Conservation (phyloP, 1,139 yeast genomes). For the Maudiozyma humilis region DNA sequence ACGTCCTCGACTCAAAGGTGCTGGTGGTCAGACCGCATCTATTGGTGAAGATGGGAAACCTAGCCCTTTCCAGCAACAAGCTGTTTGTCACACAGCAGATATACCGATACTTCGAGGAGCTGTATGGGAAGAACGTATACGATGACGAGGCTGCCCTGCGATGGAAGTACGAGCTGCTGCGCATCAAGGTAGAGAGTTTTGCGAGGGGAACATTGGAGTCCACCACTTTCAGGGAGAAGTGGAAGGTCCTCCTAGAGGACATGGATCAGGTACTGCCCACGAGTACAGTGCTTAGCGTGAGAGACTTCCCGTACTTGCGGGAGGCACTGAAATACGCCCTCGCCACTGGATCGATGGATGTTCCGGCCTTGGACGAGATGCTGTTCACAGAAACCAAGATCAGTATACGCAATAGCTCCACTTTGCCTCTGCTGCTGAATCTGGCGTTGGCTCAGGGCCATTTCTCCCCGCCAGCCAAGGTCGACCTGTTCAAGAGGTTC, state of each 20-base stretch:
- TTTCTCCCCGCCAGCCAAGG: slow-evolving; percentile 9
- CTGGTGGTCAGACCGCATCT: slow-evolving; percentile 20
- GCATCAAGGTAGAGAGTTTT: slow-evolving; percentile 26
- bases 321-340: slow-evolving; percentile 10
- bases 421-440: slow-evolving; percentile 22
- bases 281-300: slow-evolving; percentile 13
- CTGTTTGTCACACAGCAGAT: slow-evolving; percentile 19
- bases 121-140: slow-evolving; percentile 8
- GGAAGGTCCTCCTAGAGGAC: slow-evolving; percentile 29
- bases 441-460: slow-evolving; percentile 19
- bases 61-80: slow-evolving; percentile 20
- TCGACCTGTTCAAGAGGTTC: slow-evolving; percentile 12
- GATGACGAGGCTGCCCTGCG: slow-evolving; percentile 7
- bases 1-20: slow-evolving; percentile 18
- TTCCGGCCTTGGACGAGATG: slow-evolving; percentile 10
- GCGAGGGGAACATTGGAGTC: slow-evolving; percentile 19
- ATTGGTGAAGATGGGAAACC: slow-evolving; percentile 22
- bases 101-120: slow-evolving; percentile 17
- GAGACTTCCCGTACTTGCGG: slow-evolving; percentile 25
- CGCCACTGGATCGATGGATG: not conserved
- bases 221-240: slow-evolving; percentile 23
- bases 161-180: slow-evolving; percentile 19
- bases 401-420: slow-evolving; percentile 16
- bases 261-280: slow-evolving; percentile 19
- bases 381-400: slow-evolving; percentile 18